phyloP scores from a whole-genome alignment of 2,329 filamentous ascomycete genomes.

The Neopestalotiopsis sp. region DNA sequence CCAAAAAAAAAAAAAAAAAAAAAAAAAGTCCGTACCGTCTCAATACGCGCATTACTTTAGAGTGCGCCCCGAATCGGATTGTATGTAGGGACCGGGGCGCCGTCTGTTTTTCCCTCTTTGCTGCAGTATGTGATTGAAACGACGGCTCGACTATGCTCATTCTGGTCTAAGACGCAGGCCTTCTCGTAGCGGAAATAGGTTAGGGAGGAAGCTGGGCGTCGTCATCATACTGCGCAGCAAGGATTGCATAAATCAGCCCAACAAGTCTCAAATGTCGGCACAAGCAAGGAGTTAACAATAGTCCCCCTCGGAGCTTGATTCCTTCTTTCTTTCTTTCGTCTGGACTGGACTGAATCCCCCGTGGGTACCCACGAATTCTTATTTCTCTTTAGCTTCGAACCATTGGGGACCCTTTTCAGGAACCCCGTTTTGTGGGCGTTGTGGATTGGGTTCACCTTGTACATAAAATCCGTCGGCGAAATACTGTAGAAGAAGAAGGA shows the following conservation, averaged over 20 bases:
- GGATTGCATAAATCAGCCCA: background rate
- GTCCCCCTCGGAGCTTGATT: background rate
- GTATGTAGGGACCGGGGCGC: background rate
- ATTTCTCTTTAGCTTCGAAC: background rate
- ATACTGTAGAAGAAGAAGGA: too few species aligned
- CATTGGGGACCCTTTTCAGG: too few species aligned
- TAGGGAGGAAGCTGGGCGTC: background rate
- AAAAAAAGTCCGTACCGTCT: background rate
- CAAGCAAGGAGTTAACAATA: background rate
- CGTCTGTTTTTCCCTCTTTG: background rate
- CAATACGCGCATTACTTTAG: background rate
- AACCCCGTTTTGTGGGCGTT: too few species aligned
- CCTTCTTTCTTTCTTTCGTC: background rate
- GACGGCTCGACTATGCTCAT: background rate
- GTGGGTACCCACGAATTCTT: background rate
- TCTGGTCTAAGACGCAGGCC: background rate
- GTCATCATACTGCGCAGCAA: background rate
- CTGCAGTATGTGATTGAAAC: background rate
- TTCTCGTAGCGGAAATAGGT: background rate
- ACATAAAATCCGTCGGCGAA: background rate
- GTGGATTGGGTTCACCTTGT: background rate
- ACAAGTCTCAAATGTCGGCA: background rate
- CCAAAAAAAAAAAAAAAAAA: too few species aligned
- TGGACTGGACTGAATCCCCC: background rate
- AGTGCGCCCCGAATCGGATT: background rate